phyloP scores from a whole-genome alignment of 1,139 yeast genomes.

The Chernovozyma aurita region DNA sequence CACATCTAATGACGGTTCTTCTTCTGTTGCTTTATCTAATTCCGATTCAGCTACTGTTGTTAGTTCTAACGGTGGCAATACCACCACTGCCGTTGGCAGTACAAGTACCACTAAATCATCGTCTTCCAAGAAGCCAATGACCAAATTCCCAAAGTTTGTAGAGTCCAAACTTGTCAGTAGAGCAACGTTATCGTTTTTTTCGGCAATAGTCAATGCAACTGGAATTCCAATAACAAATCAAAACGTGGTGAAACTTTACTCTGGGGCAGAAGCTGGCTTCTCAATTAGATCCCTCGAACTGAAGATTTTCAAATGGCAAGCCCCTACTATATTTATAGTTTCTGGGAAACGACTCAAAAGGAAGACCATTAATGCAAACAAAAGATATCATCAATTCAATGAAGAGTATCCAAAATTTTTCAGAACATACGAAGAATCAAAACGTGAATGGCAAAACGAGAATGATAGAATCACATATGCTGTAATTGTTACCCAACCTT shows the following conservation, averaged over 20 bases:
- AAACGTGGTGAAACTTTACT: constrained; percentile 59
- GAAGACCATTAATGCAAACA: constrained; percentile 39
- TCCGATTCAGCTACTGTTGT: neutral
- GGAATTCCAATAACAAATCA: constrained; percentile 23
- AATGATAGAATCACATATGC: constrained; percentile 52
- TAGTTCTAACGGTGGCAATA: neutral
- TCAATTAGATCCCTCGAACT: constrained; percentile 84
- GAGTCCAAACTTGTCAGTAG: constrained; percentile 39
- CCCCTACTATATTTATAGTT: constrained; percentile 71
- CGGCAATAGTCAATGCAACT: constrained; percentile 23
- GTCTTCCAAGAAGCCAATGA: neutral
- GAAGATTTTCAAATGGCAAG: constrained; percentile 85
- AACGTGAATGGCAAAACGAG: constrained; percentile 31
- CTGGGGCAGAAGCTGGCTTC: constrained; percentile 76
- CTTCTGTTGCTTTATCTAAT: neutral
- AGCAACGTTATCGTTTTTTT: constrained; percentile 39
- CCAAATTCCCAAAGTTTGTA: constrained; percentile 14
- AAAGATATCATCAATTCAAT: constrained; percentile 48
- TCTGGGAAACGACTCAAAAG: constrained; percentile 54
- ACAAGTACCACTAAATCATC: constrained; percentile 2
- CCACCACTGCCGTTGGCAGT: neutral
- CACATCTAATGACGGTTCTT: neutral
- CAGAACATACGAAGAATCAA: constrained; percentile 25
- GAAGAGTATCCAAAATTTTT: constrained; percentile 49
- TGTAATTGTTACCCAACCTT: constrained; percentile 61